Evolutionary conservation across 2,329 filamentous ascomycete species (phyloP).

Genomic region (Dactylella cylindrospora): DNA sequence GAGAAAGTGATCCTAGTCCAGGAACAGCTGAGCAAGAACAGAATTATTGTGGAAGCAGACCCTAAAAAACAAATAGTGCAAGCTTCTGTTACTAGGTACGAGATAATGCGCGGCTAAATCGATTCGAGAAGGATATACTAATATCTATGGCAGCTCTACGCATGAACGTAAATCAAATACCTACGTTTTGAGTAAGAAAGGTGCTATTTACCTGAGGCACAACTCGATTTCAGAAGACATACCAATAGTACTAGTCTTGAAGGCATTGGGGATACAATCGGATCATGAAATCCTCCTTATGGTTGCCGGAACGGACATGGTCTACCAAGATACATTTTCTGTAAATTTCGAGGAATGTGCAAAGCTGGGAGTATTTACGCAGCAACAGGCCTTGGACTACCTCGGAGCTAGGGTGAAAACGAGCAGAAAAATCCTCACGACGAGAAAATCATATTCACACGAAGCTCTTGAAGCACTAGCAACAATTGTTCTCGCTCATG

Average conservation of each 20-base stretch:
- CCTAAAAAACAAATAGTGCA: slow-evolving; percentile 90
- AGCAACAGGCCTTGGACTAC: slow-evolving; percentile 93
- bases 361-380: slow-evolving; percentile 81
- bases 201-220: slow-evolving; percentile 82
- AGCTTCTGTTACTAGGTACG: slow-evolving; percentile 78
- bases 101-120: not conserved
- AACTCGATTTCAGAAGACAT: slow-evolving; percentile 91
- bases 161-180: slow-evolving; percentile 98
- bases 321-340: slow-evolving; percentile 91
- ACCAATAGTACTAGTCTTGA: slow-evolving; percentile 90
- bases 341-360: slow-evolving; percentile 93
- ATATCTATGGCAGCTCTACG: slow-evolving; percentile 68
- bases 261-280: slow-evolving; percentile 88
- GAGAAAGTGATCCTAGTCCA: slow-evolving; percentile 99
- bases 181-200: slow-evolving; percentile 92
- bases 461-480: slow-evolving; percentile 91
- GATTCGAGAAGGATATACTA: slow-evolving; percentile 8
- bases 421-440: slow-evolving; percentile 65
- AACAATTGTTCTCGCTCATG: slow-evolving; percentile 90
- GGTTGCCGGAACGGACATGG: slow-evolving; percentile 80
- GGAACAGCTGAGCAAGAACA: slow-evolving; percentile 98
- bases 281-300: slow-evolving; percentile 94
- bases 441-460: slow-evolving; percentile 62
- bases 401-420: slow-evolving; percentile 86
- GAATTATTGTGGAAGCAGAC: slow-evolving; percentile 93